Base-by-base conservation (phyloP, 1,139 yeast species). In the Taphrina flavorubra region DNA sequence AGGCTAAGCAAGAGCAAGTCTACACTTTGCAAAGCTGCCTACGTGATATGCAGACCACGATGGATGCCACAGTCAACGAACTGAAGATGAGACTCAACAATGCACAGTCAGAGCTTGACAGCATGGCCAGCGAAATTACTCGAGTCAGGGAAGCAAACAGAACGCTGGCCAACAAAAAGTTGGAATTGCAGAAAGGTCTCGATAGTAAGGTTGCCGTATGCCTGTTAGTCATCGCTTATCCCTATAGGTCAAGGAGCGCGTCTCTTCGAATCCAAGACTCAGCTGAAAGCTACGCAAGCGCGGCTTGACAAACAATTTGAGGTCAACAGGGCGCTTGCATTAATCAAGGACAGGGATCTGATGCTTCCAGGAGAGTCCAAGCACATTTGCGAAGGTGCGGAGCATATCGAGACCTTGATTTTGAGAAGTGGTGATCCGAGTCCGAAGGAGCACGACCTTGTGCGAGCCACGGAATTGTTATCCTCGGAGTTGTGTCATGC, bases 131-230 rank as follows among this genome's bases (percentile, higher is more conserved):
- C 18, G 51, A 46, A 6, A 10, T 46, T 46, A 3, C 51, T 4
- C 11, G 51, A 46, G 25, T 46, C 25, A 46, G 51, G 25, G 18
- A 46, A 10, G n/a, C 25, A 4, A 46, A 46, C 25, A 46, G 11
- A 46, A 10, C 6, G 10, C 51, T 46, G 3, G 25, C 25, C n/a
- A 18, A 16, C n/a, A 51, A 31, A 34, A 51, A 20, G 4, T 10
- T 25, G n/a, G 56, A 51, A 34, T 34, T 51, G n/a, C 56, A 51
- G 16, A 51, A 51, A 51, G 56, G 56, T 11, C 16, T 31, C n/a
- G 56, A 51, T 34, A 51, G 37, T 46, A 46, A 46, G 51, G 2
- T 18, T 46, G 18, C 11, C 3, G 11, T 16, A 46, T 18, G 10
- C 25, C 3, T 13, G n/a, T 18, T 18, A 6, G 51, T 14, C 51